These are phyloP conservation scores for Metschnikowia sp. DNA, from an alignment of 805 yeast species.

Conservation along the genomic window DNA sequence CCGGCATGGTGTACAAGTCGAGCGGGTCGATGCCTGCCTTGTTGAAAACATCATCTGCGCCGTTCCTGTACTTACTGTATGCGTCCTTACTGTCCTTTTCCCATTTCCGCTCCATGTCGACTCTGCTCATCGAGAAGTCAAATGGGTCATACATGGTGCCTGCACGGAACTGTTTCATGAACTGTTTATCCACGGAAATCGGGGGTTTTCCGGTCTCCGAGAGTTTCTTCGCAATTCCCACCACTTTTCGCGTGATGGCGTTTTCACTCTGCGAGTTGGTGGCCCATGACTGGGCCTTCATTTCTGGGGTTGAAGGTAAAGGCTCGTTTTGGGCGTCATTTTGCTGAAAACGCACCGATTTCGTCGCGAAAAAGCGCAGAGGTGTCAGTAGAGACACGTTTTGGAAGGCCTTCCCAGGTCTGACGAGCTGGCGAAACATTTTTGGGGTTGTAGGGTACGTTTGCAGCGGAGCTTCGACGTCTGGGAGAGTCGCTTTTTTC, in stretches of 20 bases:
- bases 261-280: constrained; percentile 16
- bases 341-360: background rate
- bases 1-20: constrained; percentile 71
- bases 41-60: constrained; percentile 31
- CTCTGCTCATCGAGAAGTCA: constrained; percentile 65
- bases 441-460: background rate
- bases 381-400: background rate
- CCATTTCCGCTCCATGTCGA: constrained; percentile 44
- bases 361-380: constrained; percentile 3
- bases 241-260: constrained; percentile 29
- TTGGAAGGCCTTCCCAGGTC: background rate
- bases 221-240: constrained; percentile 33
- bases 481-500: background rate
- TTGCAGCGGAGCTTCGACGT: background rate
- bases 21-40: constrained; percentile 60
- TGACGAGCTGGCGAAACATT: constrained; percentile 2
- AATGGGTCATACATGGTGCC: constrained; percentile 73
- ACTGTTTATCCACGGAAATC: constrained; percentile 26
- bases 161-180: constrained; percentile 46
- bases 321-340: background rate
- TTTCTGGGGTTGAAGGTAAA: constrained; percentile 31
- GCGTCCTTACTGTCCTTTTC: constrained; percentile 24
- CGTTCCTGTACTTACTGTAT: constrained; percentile 14
- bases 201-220: constrained; percentile 34
- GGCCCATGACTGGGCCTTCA: constrained; percentile 32